Evolutionary conservation across 2,329 filamentous ascomycete genomes (phyloP).

Genomic region (Capronia coronata): DNA sequence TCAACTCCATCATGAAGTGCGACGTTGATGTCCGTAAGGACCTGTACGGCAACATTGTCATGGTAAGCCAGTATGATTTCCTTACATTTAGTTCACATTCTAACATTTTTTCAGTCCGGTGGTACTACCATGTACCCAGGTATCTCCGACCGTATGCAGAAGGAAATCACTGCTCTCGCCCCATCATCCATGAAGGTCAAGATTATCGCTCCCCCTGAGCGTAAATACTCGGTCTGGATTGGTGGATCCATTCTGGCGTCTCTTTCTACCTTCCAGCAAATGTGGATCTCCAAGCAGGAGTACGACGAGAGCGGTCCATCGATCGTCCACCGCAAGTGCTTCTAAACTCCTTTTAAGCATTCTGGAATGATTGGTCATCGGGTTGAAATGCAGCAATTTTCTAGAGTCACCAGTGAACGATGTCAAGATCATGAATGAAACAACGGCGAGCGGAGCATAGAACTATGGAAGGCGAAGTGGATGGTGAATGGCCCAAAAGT

Average conservation of each 20-base stretch:
- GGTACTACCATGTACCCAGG: constrained; percentile 99
- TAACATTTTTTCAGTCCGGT: constrained; percentile 65
- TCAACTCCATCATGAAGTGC: constrained; percentile 99
- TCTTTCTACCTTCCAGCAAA: constrained; percentile 99
- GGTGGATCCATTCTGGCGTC: constrained; percentile 99
- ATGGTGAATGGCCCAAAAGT: constrained; percentile 15
- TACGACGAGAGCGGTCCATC: constrained; percentile 99
- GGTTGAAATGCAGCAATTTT: constrained; percentile 19
- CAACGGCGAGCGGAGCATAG: constrained; percentile 22
- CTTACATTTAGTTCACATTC: constrained; percentile 15
- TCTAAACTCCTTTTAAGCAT: constrained; percentile 57
- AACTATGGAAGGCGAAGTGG: constrained; percentile 15
- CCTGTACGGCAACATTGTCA: constrained; percentile 99
- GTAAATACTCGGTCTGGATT: constrained; percentile 99
- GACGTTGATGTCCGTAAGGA: constrained; percentile 99
- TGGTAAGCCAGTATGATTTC: constrained; percentile 62
- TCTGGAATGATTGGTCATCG: constrained; percentile 15
- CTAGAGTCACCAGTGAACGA: constrained; percentile 23
- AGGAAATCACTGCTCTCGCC: constrained; percentile 99
- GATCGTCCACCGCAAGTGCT: constrained; percentile 99
- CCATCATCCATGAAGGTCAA: constrained; percentile 99
- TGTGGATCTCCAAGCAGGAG: constrained; percentile 99
- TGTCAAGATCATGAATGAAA: constrained; percentile 24
- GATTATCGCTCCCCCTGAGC: constrained; percentile 99
- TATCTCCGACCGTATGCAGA: constrained; percentile 99